These are phyloP conservation scores for Trametes versicolor DNA, from an alignment of 1,284 basidiomycete species.

Conservation along the genomic window DNA sequence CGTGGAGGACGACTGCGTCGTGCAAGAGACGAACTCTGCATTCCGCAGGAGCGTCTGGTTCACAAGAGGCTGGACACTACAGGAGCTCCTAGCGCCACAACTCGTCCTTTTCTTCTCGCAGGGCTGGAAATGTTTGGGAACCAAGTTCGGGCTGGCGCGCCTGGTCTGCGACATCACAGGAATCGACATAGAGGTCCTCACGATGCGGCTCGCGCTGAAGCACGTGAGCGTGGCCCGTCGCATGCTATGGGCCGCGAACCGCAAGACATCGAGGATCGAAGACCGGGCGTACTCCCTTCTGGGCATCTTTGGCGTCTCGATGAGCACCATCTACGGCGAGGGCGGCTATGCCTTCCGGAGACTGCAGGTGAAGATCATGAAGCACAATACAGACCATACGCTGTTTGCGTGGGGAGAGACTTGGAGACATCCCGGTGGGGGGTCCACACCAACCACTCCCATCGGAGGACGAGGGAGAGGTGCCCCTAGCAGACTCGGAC, in stretches of 20 bases:
- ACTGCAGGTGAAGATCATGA: conserved; percentile 17
- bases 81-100: conserved; percentile 5
- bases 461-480: not conserved
- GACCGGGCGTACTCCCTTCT: conserved; percentile 14
- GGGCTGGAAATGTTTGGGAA: not conserved
- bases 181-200: conserved; percentile 1
- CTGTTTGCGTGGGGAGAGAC: conserved; percentile 7
- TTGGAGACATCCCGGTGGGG: not conserved
- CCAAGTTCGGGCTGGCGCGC: conserved; percentile 3
- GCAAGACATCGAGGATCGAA: conserved; percentile 4
- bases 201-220: not conserved
- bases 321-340: conserved; percentile 13
- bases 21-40: not conserved
- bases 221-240: conserved; percentile 6
- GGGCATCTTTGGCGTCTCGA: conserved; percentile 9
- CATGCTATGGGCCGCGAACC: conserved; percentile 7
- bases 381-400: not conserved
- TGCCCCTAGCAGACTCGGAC: not conserved
- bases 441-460: not conserved
- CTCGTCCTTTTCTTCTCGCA: conserved; percentile 3
- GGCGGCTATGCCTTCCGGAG: conserved; percentile 1
- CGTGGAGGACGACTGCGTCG: not conserved
- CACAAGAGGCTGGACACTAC: conserved; percentile 11
- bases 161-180: conserved; percentile 3
- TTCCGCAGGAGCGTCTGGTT: conserved; percentile 11